Evolutionary conservation across 148 eudicot species (phyloP).

Genomic region (Rhododendron henanense): DNA sequence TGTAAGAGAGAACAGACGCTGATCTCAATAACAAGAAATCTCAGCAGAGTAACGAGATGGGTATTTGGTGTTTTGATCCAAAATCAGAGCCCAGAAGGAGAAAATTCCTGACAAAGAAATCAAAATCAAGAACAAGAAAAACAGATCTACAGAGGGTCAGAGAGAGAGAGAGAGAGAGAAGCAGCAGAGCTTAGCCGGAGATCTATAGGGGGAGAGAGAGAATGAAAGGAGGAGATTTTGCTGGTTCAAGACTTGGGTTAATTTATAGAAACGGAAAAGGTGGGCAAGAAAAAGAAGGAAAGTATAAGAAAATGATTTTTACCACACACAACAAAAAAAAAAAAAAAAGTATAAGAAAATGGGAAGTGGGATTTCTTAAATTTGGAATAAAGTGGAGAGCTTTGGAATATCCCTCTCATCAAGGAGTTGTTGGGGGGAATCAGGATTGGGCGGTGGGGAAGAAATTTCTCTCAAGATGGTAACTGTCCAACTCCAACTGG

Average conservation of each 20-base stretch:
- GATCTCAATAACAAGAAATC: not conserved
- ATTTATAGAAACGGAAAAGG: constrained; percentile 23
- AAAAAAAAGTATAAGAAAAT: not conserved
- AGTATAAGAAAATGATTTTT: not conserved
- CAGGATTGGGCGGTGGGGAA: not conserved
- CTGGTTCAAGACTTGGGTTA: constrained; percentile 12
- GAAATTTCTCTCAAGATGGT: not conserved
- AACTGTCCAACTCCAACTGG: not conserved
- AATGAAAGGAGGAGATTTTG: constrained; percentile 29
- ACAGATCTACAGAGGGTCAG: not conserved
- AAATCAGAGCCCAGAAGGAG: not conserved
- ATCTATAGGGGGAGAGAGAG: constrained; percentile 13
- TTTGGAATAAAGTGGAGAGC: not conserved
- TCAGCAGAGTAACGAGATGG: not conserved
- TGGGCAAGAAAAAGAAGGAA: constrained; percentile 5
- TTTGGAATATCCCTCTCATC: not conserved
- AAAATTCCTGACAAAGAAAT: not conserved
- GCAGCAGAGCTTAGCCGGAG: constrained; percentile 8
- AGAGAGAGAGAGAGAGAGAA: not conserved
- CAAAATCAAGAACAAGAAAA: not conserved
- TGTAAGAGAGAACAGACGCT: not conserved
- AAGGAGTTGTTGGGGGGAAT: not conserved
- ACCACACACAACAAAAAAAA: not conserved
- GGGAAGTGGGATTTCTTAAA: not conserved
- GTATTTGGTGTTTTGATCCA: not conserved